These are phyloP conservation scores for Spathaspora sp. DNA, from an alignment of 805 yeast species.

Conservation along the genomic window DNA sequence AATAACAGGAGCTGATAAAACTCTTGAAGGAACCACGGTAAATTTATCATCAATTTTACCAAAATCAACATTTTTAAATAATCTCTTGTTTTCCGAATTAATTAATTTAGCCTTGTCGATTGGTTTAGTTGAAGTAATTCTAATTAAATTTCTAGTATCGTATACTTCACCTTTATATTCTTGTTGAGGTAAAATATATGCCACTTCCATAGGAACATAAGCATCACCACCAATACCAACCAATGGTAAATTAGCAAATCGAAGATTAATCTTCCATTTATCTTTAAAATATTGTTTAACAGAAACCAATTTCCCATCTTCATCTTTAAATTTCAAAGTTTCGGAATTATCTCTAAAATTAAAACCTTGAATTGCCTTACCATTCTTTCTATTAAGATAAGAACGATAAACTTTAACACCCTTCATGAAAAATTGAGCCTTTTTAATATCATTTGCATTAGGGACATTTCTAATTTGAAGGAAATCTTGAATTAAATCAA, in stretches of 20 bases:
- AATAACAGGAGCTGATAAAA: slow-evolving; percentile 6
- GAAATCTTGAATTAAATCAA: slow-evolving; percentile 6
- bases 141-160: slow-evolving; percentile 5
- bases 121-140: slow-evolving; percentile 5
- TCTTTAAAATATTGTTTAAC: slow-evolving; percentile 5
- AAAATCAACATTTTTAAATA: slow-evolving; percentile 5
- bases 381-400: slow-evolving; percentile 1
- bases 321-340: slow-evolving; percentile 5
- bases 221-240: slow-evolving; percentile 4
- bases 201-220: slow-evolving; percentile 7
- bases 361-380: slow-evolving; percentile 6
- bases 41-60: slow-evolving; percentile 7
- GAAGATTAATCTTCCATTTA: slow-evolving; percentile 4
- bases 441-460: neutral
- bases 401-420: slow-evolving; percentile 7
- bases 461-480: slow-evolving; percentile 1
- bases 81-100: neutral
- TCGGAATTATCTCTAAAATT: slow-evolving; percentile 2
- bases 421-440: slow-evolving; percentile 3
- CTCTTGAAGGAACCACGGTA: slow-evolving; percentile 8
- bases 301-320: neutral
- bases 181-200: slow-evolving; percentile 7
- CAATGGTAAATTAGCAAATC: slow-evolving; percentile 4
- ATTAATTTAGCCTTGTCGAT: slow-evolving; percentile 5
- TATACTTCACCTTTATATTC: slow-evolving; percentile 6